Base-by-base conservation (phyloP, 768 basidiomycete species). In the Melanogaster broomeanus region DNA sequence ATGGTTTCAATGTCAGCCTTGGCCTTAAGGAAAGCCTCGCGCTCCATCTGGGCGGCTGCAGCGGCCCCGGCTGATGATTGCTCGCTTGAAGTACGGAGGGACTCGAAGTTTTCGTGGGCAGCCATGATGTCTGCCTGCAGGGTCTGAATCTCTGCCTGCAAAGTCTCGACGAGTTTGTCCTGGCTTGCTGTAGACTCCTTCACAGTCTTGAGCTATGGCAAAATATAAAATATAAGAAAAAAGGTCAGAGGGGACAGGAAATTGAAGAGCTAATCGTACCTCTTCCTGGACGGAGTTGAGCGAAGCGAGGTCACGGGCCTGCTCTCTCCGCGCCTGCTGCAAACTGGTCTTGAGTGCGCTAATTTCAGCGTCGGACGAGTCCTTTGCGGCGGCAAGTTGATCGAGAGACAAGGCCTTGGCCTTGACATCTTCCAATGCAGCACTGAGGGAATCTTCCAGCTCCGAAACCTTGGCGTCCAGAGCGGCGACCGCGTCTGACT, bases 1-100 rank as follows among this genome's bases (percentile, higher is more conserved):
- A 84, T 74, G 6, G 79, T 71, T 38, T 77, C 78, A 31, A 89
- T 72, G 46, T 89, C 80, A 2, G 77, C 79, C 57, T 84, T 82
- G 12, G 83, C 85, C 61, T 83, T 83, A 18, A 81, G 60, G 25
- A 90, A 74, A 19, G 82, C 81, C 59, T 85, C 85, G 18, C 76
- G 84, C 54, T 90, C 85, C 35, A 76, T 68, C 39, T 79, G 74
- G n/a, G 81, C 81, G 15, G 82, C 80, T 15, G 76, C 73, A 1
- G 76, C 66, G 0, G 78, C 74, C 25, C 73, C 75, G 2, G 74
- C 67, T 4, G 71, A 63, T 13, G 75, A 72, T 6, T 77, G 67
- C 13, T 76, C 75, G 22, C 80, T 76, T 3, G 75, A 74, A 12
- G 71, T 60, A 53, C 78, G 76, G 16, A 86, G 68, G 3, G 68